A percentile compares a stretch with the other conserved stretches of the same genome.
Conservation (phyloP, 345 rosid genomes). For the Moricandia moricandioides region DNA sequence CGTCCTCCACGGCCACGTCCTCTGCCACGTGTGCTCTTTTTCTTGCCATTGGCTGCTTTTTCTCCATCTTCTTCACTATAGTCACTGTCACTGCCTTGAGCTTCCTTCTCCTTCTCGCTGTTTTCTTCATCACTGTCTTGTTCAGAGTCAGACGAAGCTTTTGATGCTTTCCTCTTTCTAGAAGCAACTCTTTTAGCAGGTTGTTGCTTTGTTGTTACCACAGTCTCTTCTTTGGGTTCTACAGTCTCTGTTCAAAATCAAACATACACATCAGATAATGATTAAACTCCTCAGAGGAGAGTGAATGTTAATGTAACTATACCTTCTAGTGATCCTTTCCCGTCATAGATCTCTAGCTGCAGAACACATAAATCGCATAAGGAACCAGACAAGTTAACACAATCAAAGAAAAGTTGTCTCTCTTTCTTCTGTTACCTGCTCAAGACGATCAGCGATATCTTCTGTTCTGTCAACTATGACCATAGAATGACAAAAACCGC, state of each 20-base stretch:
- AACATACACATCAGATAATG: not conserved
- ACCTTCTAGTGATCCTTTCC: conserved; percentile 83
- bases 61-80: conserved; percentile 42
- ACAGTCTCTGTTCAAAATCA: conserved; percentile 42
- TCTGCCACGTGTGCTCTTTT: conserved; percentile 49
- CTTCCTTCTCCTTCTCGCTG: conserved; percentile 55
- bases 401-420: not conserved
- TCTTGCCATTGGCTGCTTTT: conserved; percentile 55
- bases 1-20: conserved; percentile 55
- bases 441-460: conserved; percentile 65
- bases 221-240: conserved; percentile 45
- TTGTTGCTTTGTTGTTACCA: conserved; percentile 38
- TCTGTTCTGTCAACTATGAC: conserved; percentile 76
- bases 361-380: conserved; percentile 5
- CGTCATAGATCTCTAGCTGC: conserved; percentile 85
- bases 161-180: conserved; percentile 60
- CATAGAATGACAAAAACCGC: conserved; percentile 87
- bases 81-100: conserved; percentile 44
- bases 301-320: not conserved
- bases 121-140: conserved; percentile 51
- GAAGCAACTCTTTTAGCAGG: conserved; percentile 45
- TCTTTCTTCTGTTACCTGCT: conserved; percentile 54
- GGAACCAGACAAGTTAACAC: not conserved
- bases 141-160: conserved; percentile 59
- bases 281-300: not conserved